A percentile compares a stretch with the other conserved stretches of the same genome.
Conservation (phyloP, 345 rosid genomes). For the Capsella bursapastoris region DNA sequence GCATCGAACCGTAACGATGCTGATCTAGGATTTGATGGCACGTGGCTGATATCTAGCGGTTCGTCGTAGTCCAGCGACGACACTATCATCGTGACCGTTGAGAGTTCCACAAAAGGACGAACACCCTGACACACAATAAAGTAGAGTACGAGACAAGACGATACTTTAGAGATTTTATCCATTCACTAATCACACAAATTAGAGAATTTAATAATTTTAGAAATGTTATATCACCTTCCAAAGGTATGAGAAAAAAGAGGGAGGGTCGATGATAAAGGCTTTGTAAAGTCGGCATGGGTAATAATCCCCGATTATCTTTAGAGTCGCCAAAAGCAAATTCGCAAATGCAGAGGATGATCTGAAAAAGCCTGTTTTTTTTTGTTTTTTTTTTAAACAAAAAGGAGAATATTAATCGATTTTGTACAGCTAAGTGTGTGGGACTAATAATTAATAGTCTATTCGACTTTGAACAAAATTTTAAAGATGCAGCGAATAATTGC, state of each 20-base stretch:
- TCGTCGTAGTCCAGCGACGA: constrained; percentile 81
- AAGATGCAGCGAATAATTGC: constrained; percentile 42
- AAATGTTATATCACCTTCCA: constrained; percentile 71
- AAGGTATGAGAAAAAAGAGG: constrained; percentile 82
- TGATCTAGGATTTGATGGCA: constrained; percentile 58
- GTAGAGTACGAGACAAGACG: background rate
- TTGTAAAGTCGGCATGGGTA: constrained; percentile 84
- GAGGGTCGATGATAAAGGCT: constrained; percentile 93
- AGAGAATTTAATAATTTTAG: background rate
- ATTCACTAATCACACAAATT: background rate
- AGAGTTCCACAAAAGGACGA: constrained; percentile 85
- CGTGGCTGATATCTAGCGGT: constrained; percentile 63
- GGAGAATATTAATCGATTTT: constrained; percentile 30
- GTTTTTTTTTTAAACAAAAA: background rate
- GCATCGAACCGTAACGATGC: constrained; percentile 82
- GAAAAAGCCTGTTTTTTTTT: constrained; percentile 72
- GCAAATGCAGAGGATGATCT: constrained; percentile 92
- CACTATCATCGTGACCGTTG: constrained; percentile 64
- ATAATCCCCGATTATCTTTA: constrained; percentile 77
- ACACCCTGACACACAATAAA: constrained; percentile 61
- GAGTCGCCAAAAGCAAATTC: constrained; percentile 70
- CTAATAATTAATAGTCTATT: constrained; percentile 34
- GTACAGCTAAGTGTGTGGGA: constrained; percentile 12
- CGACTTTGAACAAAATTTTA: constrained; percentile 7
- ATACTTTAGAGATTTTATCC: background rate